Evolutionary conservation across 331 rosid genomes (phyloP), one percentile per base, ranked within the genome.

Genomic region (Spiraea crenata): DNA sequence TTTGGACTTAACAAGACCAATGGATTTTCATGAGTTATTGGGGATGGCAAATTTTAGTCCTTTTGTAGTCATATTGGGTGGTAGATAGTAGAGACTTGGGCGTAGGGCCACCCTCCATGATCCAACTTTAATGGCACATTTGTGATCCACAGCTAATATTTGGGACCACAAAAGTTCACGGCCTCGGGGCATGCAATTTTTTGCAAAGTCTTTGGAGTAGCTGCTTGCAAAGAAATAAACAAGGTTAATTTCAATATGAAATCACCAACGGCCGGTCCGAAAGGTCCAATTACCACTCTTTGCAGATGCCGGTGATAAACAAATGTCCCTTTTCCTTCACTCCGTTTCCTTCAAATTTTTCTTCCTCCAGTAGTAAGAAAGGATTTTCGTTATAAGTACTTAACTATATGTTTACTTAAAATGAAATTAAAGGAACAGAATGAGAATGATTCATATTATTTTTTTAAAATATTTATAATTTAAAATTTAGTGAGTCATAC

Each of bases 111-210:
- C 10, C 3, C 45, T 13, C 69, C 44, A 40, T 35, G 70, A 64
- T 20, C 86, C 79, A 13, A 68, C 83, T 74, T 78, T 45, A 71
- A 67, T 51, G 38, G 73, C 39, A 64, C 65, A 74, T 76, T 73
- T 71, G 83, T 65, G 82, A 76, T 56, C 0, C 50, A 79, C 88
- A 81, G 86, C 86, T 79, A 86, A 79, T 56, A 40, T 4, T 59
- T 74, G 81, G 84, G 66, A 80, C 82, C 70, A 64, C 76, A 25
- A 71, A 39, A 35, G 73, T 39, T 2, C 20, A 14, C 10, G 37
- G 11, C 74, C 55, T 56, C 31, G 65, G 63, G 64, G 45, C 40
- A 8, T 60, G 42, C 64, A 13, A 31, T 55, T 42, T 73, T 72
- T 11, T 12, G 47, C 47, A 4, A 61, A 61, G 66, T 39, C 66